phyloP scores from a whole-genome alignment of 257 asterid genomes.

The Penstemon davidsonii region DNA sequence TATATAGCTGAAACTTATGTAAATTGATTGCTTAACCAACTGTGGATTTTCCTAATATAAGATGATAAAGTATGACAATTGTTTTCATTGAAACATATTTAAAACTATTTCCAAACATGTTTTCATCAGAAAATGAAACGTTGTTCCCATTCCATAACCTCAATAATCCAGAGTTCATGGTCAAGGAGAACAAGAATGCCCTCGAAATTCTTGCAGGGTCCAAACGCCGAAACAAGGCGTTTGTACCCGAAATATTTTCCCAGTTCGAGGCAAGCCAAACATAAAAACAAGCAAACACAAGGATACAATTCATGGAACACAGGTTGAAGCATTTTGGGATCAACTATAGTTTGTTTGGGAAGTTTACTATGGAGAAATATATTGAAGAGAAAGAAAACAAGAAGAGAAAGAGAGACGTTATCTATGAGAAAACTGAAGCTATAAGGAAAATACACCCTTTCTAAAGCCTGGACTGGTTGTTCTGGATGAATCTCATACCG shows the following conservation, averaged over 20 bases:
- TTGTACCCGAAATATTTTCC: no score
- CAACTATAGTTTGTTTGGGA: conserved; percentile 51
- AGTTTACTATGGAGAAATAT: conserved; percentile 35
- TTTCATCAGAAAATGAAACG: no score
- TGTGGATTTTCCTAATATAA: no score
- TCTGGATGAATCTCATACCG: conserved; percentile 68
- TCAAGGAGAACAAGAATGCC: neutral
- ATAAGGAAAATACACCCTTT: conserved; percentile 36
- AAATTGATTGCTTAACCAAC: no score
- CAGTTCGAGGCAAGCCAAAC: no score
- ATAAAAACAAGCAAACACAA: no score
- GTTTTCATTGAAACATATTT: no score
- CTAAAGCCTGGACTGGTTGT: conserved; percentile 48
- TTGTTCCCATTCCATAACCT: no score
- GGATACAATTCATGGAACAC: conserved; percentile 31
- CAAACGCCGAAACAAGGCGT: neutral
- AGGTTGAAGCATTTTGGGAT: conserved; percentile 44
- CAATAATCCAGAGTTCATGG: no score
- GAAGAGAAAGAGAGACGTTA: neutral
- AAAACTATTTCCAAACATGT: no score
- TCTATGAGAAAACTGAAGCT: conserved; percentile 9
- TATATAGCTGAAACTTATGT: no score
- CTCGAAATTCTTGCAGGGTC: neutral
- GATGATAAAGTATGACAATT: no score
- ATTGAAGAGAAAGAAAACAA: neutral